Evolutionary conservation across 139 green algal genomes (phyloP).

Genomic region (Nannochloris sp.): DNA sequence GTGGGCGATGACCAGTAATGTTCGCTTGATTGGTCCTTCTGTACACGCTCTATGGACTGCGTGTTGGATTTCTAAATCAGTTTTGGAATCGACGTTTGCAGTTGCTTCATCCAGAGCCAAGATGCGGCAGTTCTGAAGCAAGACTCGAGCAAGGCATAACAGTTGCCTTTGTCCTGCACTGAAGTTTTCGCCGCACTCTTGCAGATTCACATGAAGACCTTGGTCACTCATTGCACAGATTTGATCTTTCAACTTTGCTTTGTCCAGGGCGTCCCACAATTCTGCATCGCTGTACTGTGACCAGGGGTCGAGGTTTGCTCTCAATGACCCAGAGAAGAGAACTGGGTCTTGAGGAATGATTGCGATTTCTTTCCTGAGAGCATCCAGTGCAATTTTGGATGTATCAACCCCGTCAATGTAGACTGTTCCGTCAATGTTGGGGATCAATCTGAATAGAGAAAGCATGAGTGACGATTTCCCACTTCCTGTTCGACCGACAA

Average conservation of each 20-base stretch:
- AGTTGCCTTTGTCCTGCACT: slow-evolving; percentile 80
- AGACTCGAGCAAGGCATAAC: slow-evolving; percentile 72
- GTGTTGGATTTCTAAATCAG: slow-evolving; percentile 68
- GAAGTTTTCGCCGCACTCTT: slow-evolving; percentile 74
- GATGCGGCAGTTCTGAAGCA: slow-evolving; percentile 33
- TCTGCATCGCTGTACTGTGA: slow-evolving; percentile 32
- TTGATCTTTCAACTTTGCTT: slow-evolving; percentile 42
- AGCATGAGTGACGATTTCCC: slow-evolving; percentile 75
- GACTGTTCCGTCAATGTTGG: slow-evolving; percentile 52
- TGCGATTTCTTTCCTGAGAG: slow-evolving; percentile 60
- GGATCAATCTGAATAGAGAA: slow-evolving; percentile 74
- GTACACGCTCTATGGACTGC: neutral
- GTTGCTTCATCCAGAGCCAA: slow-evolving; percentile 71
- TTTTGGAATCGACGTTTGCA: slow-evolving; percentile 77
- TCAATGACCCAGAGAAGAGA: slow-evolving; percentile 70
- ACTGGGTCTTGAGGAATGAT: slow-evolving; percentile 78
- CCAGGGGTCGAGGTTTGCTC: slow-evolving; percentile 77
- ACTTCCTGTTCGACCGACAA: slow-evolving; percentile 68
- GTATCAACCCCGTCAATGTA: slow-evolving; percentile 65
- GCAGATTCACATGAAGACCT: slow-evolving; percentile 64
- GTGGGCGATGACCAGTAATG: slow-evolving; percentile 77
- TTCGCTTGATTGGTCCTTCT: slow-evolving; percentile 24
- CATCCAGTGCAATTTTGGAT: slow-evolving; percentile 50
- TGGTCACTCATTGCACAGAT: slow-evolving; percentile 29
- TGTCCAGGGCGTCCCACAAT: slow-evolving; percentile 60